Evolutionary conservation across 805 yeast genomes (phyloP).

Genomic region (Candida morakotiae): DNA sequence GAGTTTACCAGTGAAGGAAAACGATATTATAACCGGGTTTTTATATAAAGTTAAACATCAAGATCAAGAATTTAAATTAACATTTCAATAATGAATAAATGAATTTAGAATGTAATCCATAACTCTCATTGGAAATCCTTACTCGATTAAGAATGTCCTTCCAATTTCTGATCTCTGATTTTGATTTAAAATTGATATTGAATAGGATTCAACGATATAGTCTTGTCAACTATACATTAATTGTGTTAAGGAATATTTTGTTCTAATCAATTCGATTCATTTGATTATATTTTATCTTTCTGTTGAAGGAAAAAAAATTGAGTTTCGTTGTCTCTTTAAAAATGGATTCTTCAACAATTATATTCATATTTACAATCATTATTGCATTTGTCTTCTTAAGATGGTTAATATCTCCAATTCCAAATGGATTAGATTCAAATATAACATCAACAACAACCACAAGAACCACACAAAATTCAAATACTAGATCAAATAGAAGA

Average conservation of each 20-base stretch:
- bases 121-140: too few species aligned
- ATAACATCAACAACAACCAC: slow-evolving; percentile 4
- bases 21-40: slow-evolving; percentile 84
- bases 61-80: slow-evolving; percentile 38
- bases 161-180: too few species aligned
- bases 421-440: slow-evolving; percentile 12
- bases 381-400: slow-evolving; percentile 57
- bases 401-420: slow-evolving; percentile 64
- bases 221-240: too few species aligned
- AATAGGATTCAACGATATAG: too few species aligned
- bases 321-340: neutral
- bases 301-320: slow-evolving; percentile 1
- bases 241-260: too few species aligned
- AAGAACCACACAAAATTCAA: neutral
- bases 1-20: slow-evolving; percentile 59
- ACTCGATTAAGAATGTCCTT: too few species aligned
- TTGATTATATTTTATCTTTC: too few species aligned
- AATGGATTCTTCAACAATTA: slow-evolving; percentile 54
- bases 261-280: too few species aligned
- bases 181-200: too few species aligned
- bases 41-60: slow-evolving; percentile 81
- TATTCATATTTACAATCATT: slow-evolving; percentile 45
- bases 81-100: slow-evolving; percentile 5
- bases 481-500: slow-evolving; percentile 26
- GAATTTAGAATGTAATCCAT: too few species aligned